A percentile compares a stretch with the other conserved stretches of the same genome.
These are phyloP conservation scores for Blastobotrys niveus DNA, from an alignment of 1,139 yeast species.

Conservation along the genomic window DNA sequence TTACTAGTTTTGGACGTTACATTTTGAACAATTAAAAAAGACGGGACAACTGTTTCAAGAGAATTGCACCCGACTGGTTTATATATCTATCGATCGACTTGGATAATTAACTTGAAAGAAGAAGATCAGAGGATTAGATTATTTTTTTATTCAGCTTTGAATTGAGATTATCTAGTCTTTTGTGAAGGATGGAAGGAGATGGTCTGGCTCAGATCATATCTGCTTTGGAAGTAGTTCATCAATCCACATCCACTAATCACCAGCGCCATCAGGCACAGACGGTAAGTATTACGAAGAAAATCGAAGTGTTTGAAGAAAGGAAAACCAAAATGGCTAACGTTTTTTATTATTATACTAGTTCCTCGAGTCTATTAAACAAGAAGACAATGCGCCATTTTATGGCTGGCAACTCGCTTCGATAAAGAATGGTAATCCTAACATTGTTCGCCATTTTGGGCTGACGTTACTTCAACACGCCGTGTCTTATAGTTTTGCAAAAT, in stretches of 20 bases:
- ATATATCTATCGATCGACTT: too few relatives aligned
- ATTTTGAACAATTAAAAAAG: too few relatives aligned
- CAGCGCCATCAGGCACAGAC: slow-evolving; percentile 39
- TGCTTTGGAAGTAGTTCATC: slow-evolving; percentile 76
- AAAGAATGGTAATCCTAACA: slow-evolving; percentile 55
- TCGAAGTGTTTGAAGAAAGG: too few relatives aligned
- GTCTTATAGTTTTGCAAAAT: slow-evolving; percentile 47
- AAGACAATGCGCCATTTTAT: slow-evolving; percentile 85
- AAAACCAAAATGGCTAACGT: too few relatives aligned
- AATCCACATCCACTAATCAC: slow-evolving; percentile 59
- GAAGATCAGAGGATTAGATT: not conserved
- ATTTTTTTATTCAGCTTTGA: not conserved
- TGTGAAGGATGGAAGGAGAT: slow-evolving; percentile 47
- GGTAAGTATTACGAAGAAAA: slow-evolving; percentile 32
- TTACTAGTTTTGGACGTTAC: not conserved
- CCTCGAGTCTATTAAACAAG: slow-evolving; percentile 66
- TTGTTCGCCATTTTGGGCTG: slow-evolving; percentile 86
- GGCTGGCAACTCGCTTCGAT: slow-evolving; percentile 80
- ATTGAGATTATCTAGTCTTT: too few relatives aligned
- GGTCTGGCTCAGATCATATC: slow-evolving; percentile 44
- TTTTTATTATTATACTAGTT: too few relatives aligned
- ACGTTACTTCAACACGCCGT: slow-evolving; percentile 73
- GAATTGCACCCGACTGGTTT: too few relatives aligned
- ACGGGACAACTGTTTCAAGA: too few relatives aligned
- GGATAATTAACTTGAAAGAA: too few relatives aligned